Percentiles rank a stretch among this genome's conserved stretches.
These are phyloP conservation scores for Phytophthora fragariaefolia DNA, from an alignment of 352 stramenopile genomes.

Conservation along the genomic window DNA sequence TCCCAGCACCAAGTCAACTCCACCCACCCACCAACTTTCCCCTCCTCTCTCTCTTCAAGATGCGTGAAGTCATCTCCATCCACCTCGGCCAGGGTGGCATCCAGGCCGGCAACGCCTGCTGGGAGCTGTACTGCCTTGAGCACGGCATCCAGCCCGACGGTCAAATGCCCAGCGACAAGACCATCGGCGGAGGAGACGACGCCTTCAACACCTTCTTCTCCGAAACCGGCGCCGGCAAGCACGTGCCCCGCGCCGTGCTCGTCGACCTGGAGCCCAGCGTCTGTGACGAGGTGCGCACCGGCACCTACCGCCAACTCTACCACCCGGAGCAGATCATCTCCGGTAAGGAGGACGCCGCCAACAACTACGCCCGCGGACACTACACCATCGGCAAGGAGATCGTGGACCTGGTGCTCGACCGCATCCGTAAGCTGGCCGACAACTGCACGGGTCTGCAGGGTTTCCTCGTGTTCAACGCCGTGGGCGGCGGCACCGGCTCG, in stretches of 20 bases:
- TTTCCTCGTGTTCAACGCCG: conserved; percentile 98
- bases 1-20: conserved; percentile 1
- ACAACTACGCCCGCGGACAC: conserved; percentile 94
- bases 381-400: conserved; percentile 96
- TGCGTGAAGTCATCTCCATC: conserved; percentile 52
- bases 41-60: conserved; percentile 25
- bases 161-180: conserved; percentile 65
- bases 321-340: conserved; percentile 99
- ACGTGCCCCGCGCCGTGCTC: conserved; percentile 97
- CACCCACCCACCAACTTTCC: not conserved
- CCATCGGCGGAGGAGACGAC: conserved; percentile 57
- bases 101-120: conserved; percentile 90
- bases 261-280: conserved; percentile 98
- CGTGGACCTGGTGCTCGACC: conserved; percentile 97
- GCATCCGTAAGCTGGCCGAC: conserved; percentile 97
- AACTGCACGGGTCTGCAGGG: conserved; percentile 98
- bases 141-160: conserved; percentile 95
- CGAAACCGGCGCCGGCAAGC: conserved; percentile 94
- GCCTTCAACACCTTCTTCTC: conserved; percentile 98
- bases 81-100: conserved; percentile 96
- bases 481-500: conserved; percentile 97
- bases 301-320: conserved; percentile 97
- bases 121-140: conserved; percentile 94
- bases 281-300: conserved; percentile 96
- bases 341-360: conserved; percentile 96